Percentiles rank a stretch among this genome's conserved stretches.
Evolutionary conservation across 2,329 filamentous ascomycete genomes (phyloP).

Genomic region (Trichoderma arundinaceum): DNA sequence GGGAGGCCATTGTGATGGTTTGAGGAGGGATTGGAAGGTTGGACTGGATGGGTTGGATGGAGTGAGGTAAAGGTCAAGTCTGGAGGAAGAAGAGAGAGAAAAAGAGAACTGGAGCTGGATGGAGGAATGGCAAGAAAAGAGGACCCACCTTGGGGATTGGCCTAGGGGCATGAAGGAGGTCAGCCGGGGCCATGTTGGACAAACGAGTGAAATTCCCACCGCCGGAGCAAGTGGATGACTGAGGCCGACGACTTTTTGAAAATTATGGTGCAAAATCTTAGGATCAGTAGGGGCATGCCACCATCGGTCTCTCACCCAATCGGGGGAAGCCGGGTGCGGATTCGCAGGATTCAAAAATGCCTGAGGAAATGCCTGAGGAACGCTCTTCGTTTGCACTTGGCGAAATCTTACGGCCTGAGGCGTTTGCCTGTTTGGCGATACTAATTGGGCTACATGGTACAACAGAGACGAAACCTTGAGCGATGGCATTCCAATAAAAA

Average conservation of each 20-base stretch:
- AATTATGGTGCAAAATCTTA: conserved; percentile 40
- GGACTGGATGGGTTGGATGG: conserved; percentile 43
- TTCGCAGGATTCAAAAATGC: conserved; percentile 30
- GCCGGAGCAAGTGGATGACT: conserved; percentile 33
- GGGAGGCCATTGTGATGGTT: conserved; percentile 80
- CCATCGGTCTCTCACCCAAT: conserved; percentile 41
- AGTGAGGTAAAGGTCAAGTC: conserved; percentile 41
- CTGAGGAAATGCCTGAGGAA: conserved; percentile 20
- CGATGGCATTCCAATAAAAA: conserved; percentile 24
- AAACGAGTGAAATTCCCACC: conserved; percentile 44
- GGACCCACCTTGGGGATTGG: conserved; percentile 45
- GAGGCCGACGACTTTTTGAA: conserved; percentile 27
- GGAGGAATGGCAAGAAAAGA: conserved; percentile 50
- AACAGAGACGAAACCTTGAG: conserved; percentile 21
- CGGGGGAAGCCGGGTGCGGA: conserved; percentile 46
- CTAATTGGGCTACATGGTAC: conserved; percentile 29
- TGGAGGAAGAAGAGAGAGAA: conserved; percentile 44
- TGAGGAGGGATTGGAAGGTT: conserved; percentile 39
- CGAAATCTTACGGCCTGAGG: conserved; percentile 43
- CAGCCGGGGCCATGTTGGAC: conserved; percentile 46
- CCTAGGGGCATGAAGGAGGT: conserved; percentile 43
- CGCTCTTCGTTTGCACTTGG: conserved; percentile 38
- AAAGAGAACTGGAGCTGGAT: conserved; percentile 43
- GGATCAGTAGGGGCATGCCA: conserved; percentile 35
- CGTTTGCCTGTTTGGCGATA: conserved; percentile 32